Base-by-base conservation (phyloP, 129 eudicot species). In the Ambrosia artemisiifolia region DNA sequence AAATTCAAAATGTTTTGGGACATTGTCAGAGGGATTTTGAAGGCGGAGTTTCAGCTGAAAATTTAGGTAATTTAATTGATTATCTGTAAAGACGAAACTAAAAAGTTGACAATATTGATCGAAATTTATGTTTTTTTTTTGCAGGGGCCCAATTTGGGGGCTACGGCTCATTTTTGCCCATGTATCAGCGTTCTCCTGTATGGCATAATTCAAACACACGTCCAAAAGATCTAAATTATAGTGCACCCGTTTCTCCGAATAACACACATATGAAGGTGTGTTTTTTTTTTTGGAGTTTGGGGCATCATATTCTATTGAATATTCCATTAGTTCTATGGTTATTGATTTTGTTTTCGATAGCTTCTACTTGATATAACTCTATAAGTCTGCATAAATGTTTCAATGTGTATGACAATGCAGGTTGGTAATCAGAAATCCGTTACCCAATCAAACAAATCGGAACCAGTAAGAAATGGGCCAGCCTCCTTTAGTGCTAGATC, bases 81-180 rank as follows among this genome's bases (percentile, higher is more conserved):
- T 7, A 47, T 66, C 11, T 33, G 17, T 65, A 40, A 20, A 70
- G 50, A 64, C 16, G 34, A 40, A 20, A 24, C 78, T 36, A 44
- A 63, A 51, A 28, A 38, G 65, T 46, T 74, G 20, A 8, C 12
- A 36, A 65, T 43, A 51, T 17, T 80, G 6, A 89, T 76, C 36
- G 48, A 35, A 78, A 63, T 57, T 84, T 62, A 7, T 70, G 75
- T 62, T 51, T 65, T 60, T 30, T 60, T 30, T 36, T 73, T 33
- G 42, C 91, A 94, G 99, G 99, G 67, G 84, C 99, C 5, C 90
- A 90, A 76, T 90, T 75, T 80, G 97, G 99, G 65, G 90, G 81
- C 73, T 94, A 94, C 42, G 99, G 99, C 69, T 94, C 99, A 30
- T 94, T 94, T 85, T 83, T 94, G 78, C 98, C 98, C 55, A 75